Evolutionary conservation across 2,329 filamentous ascomycete species (phyloP), one percentile per base, ranked within the genome.

Genomic region (Claviceps pusilla): DNA sequence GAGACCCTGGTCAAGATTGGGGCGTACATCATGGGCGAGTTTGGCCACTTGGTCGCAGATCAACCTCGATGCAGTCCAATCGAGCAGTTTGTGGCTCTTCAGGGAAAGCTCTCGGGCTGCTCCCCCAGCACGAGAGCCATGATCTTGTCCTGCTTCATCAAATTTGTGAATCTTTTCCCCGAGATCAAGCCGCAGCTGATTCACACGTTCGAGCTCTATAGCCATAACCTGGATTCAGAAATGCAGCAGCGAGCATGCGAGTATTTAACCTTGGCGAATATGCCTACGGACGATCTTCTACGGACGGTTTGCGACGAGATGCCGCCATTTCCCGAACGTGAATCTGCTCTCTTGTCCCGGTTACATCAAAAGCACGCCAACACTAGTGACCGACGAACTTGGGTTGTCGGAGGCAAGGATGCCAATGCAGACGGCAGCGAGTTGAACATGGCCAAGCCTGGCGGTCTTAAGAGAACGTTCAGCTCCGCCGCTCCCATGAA

Each of bases 1-100:
- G 93, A 98, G 72, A 98, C 91, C 2, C 71, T 98, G 57, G 89
- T 98, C 63, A 98, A 97, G 74, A 98, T 98, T 65, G 94, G 90
- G 52, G 90, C 88, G 7, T 98, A 98, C 64, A 83, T 98, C 19
- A 77, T 98, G 7, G 93, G 93, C 63, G 93, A 98, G 66, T 98
- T 98, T 66, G 93, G 94, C 1, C 93, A 98, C 71, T 74, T 98
- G 59, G 89, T 98, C 59, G 93, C 93, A 28, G 93, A 98, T 62
- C 90, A 86, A 65, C 80, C 84, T 59, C 88, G 87, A 2, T 96
- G 89, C 72, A 96, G 89, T 69, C 93, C 93, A 0, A 96, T 98
- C 57, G 93, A 98, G 70, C 93, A 98, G 66, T 95, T 95, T 68
- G 74, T 97, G 72, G 90, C 91, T 16, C 74, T 98, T 54, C 90